Evolutionary conservation across 2,329 filamentous ascomycete genomes (phyloP).

Genomic region (Colletotrichum sublineola): DNA sequence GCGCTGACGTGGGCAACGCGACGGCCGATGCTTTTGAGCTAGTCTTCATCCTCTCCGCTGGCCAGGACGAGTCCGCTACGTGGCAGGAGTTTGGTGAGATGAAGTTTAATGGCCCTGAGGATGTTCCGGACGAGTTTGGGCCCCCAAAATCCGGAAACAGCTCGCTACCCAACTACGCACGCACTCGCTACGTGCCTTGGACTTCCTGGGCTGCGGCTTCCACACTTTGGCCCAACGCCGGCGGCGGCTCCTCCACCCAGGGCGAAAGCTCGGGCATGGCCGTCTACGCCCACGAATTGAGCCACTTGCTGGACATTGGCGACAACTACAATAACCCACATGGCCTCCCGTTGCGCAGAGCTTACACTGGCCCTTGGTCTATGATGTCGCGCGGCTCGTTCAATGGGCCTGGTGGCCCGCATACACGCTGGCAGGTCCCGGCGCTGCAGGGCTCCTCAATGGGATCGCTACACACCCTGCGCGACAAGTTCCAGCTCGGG

Average conservation of each 20-base stretch:
- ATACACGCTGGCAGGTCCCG: constrained; percentile 66
- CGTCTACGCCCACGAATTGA: constrained; percentile 66
- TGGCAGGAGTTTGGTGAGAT: constrained; percentile 71
- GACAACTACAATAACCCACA: constrained; percentile 71
- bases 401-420: constrained; percentile 66
- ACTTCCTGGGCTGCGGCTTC: constrained; percentile 65
- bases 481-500: constrained; percentile 66
- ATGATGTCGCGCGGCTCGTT: constrained; percentile 67
- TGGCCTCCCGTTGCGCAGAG: constrained; percentile 57
- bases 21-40: constrained; percentile 63
- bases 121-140: constrained; percentile 63
- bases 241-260: constrained; percentile 65
- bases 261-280: constrained; percentile 66
- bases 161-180: constrained; percentile 58
- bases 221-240: constrained; percentile 67
- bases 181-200: constrained; percentile 66
- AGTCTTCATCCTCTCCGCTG: constrained; percentile 66
- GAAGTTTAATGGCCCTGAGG: constrained; percentile 61
- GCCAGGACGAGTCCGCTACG: constrained; percentile 67
- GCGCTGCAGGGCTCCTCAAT: constrained; percentile 61
- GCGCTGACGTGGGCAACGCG: constrained; percentile 63
- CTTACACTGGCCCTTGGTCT: constrained; percentile 65
- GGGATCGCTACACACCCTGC: constrained; percentile 65
- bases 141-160: constrained; percentile 56
- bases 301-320: constrained; percentile 64